Evolutionary conservation across 108 stramenopile species (phyloP), one percentile per base, ranked within the genome.

Genomic region (Cyclotella sp.): DNA sequence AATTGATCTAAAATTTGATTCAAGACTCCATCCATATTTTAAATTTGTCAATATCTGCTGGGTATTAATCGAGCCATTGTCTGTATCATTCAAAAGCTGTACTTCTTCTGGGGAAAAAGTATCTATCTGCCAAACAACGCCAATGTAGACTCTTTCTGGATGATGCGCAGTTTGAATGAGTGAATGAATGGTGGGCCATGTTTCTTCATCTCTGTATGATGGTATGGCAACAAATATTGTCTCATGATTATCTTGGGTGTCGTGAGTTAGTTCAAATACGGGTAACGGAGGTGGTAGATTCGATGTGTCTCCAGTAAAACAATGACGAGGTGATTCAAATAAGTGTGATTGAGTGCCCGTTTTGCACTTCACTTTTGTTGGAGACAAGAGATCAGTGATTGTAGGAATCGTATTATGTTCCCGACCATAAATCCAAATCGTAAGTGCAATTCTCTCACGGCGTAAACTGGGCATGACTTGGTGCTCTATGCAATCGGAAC

Each of bases 171-270:
- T 88, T 24, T 84, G 70, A 46, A 90, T 74, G 19, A 95, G 65
- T 44, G 91, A 86, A 53, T 73, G 57, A 28, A 97, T 68, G 3
- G 96, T 95, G 13, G 87, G 89, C 59, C 72, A 69, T 8, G 85
- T 87, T 87, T 95, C 92, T 16, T 84, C 66, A 79, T 97, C 96
- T 15, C 96, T 87, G 61, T 90, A 97, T 53, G 90, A 82, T 22
- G 91, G 92, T 47, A 97, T 87, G 47, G 90, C 85, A 12, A 97
- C 93, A 81, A 97, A 95, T 34, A 97, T 95, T 15, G 74, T 79
- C 39, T 70, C 46, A n/a, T 79, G 26, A 26, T 24, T 39, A 54
- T 21, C 13, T 19, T 52, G 39, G 44, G 40, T 39, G 28, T 40
- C 40, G 18, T 63, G 7, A 43, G 24, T 46, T 26, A 18, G 0